A percentile compares a stretch with the other conserved stretches of the same genome.
phyloP scores from a whole-genome alignment of 345 rosid species.

The Syzygium jambos region DNA sequence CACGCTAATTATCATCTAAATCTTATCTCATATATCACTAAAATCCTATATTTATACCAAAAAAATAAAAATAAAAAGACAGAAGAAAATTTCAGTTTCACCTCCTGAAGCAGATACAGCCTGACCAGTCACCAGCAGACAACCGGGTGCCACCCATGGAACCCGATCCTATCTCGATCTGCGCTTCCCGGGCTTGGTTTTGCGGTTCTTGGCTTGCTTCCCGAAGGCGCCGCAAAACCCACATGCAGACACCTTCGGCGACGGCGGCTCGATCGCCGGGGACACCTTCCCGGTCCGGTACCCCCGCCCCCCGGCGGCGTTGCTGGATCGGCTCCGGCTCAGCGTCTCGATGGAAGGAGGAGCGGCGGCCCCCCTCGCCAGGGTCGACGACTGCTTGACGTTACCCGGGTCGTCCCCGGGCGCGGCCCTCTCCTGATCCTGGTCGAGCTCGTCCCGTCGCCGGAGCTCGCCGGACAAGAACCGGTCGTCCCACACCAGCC shows the following conservation, averaged over 20 bases:
- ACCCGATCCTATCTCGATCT: constrained; percentile 30
- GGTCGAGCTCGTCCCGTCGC: constrained; percentile 9
- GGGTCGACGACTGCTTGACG: constrained; percentile 11
- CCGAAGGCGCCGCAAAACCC: constrained; percentile 69
- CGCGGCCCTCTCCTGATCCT: not conserved
- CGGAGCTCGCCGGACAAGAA: constrained; percentile 44
- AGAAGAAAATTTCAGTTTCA: not conserved
- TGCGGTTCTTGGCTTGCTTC: constrained; percentile 35
- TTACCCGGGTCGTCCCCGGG: not conserved
- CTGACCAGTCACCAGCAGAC: not conserved
- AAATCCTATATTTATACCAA: not conserved
- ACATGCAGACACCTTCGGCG: constrained; percentile 77
- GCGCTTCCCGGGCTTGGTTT: constrained; percentile 29
- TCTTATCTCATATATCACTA: not conserved
- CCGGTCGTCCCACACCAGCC: constrained; percentile 77
- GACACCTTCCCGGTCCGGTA: constrained; percentile 75
- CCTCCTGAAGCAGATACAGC: not conserved
- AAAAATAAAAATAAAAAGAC: not conserved
- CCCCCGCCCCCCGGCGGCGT: constrained; percentile 70
- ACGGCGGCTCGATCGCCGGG: constrained; percentile 88
- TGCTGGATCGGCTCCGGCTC: constrained; percentile 78
- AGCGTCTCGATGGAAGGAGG: constrained; percentile 12
- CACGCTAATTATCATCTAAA: not conserved
- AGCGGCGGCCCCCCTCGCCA: not conserved
- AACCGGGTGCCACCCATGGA: no score